These are phyloP conservation scores for Lentinula lateritia DNA, from an alignment of 768 basidiomycete species.

Conservation along the genomic window DNA sequence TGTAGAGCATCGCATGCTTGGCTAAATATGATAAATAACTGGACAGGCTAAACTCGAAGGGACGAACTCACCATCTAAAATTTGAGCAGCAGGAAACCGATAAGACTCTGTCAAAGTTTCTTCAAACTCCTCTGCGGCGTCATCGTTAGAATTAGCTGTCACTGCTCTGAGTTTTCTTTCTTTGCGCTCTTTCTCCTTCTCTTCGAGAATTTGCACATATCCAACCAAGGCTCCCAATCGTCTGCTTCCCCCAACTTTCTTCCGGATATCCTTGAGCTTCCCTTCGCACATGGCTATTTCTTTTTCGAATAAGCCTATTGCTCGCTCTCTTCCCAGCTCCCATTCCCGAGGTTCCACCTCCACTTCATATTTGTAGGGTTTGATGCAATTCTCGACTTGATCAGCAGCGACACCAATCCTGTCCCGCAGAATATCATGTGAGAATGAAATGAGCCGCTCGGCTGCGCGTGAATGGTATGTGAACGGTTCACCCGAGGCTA, in stretches of 20 bases:
- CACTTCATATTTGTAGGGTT: constrained; percentile 98
- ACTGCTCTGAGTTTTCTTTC: constrained; percentile 36
- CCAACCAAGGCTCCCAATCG: constrained; percentile 69
- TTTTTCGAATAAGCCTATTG: constrained; percentile 76
- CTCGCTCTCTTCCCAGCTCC: constrained; percentile 74
- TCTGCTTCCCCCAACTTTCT: constrained; percentile 83
- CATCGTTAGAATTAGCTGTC: constrained; percentile 28
- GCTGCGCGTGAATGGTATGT: constrained; percentile 84
- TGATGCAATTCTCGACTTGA: constrained; percentile 99
- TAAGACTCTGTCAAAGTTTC: constrained; percentile 61
- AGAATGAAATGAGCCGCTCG: constrained; percentile 87
- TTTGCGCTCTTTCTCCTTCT: constrained; percentile 62
- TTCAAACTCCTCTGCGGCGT: constrained; percentile 25
- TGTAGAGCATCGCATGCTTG: constrained; percentile 87
- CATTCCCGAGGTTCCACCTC: constrained; percentile 93
- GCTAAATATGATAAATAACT: constrained; percentile 40
- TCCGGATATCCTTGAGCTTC: constrained; percentile 82
- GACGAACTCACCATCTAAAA: constrained; percentile 58
- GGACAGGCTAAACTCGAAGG: not conserved
- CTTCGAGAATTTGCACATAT: constrained; percentile 82
- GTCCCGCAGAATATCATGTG: constrained; percentile 89
- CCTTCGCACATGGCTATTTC: constrained; percentile 82
- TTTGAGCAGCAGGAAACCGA: constrained; percentile 85
- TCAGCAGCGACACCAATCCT: constrained; percentile 93
- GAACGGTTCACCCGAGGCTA: constrained; percentile 87